Evolutionary conservation across 164 flowering plant genomes (phyloP), one percentile per base, ranked within the genome.

Genomic region (Stephania yunnanensis): DNA sequence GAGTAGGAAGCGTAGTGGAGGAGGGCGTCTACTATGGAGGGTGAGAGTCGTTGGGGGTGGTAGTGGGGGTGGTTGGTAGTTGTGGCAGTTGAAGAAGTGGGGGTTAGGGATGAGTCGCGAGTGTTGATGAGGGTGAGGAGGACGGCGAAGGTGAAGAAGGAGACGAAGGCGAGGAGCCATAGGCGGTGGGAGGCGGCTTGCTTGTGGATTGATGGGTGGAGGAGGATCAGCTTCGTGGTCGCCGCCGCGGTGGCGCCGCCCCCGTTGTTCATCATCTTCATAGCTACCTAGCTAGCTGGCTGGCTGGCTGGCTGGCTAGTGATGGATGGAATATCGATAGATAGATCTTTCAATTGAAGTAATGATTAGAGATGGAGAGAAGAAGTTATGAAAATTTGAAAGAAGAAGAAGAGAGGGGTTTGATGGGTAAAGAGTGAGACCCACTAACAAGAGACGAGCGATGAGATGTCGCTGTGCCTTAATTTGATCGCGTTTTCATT

Each of bases 1-100:
- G 90, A 71, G 73, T 76, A 31, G 71, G 88, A 44, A 65, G 91
- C 87, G 84, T 91, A 90, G 82, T 89, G 97, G 76, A 93, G 83
- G 75, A 91, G 89, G 19, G 94, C 87, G 75, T 84, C 82, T 69
- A 80, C 66, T 55, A 88, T 58, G 68, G 83, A 17, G 22, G 67
- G 9, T 0, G 90, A 84, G 64, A 84, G 42, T 2, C 42, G 78
- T 3, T 72, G 65, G n/a, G 75, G 17, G 4, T 71, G 52, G 74
- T 69, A 0, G 80, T 5, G 74, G 64, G 0, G 73, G 78, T 19
- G 44, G 81, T 52, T 46, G 77, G 13, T 74, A 6, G 55, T 9
- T 50, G 17, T 58, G 64, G 84, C 1, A 69, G 80, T 29, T 70
- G 73, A 9, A 64, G 81, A 10, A 25, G 76, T 20, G 78, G 81